Evolutionary conservation across 106 monocot genomes (phyloP).

Genomic region (Allium sativum): DNA sequence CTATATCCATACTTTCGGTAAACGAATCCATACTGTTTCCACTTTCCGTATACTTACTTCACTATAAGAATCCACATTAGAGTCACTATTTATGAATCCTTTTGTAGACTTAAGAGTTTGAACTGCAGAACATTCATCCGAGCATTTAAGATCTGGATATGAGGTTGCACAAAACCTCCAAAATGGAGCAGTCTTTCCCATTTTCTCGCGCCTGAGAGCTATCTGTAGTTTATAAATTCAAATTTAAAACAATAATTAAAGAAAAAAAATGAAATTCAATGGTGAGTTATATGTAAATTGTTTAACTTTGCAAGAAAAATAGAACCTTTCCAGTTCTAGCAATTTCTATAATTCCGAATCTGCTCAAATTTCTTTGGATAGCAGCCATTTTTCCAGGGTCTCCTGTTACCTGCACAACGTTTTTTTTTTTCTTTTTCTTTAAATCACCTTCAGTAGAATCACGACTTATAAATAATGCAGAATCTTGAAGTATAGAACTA

Average conservation of each 20-base stretch:
- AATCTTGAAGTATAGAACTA: neutral
- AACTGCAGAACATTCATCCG: constrained; percentile 8
- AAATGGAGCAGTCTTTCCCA: constrained; percentile 77
- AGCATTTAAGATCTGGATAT: constrained; percentile 72
- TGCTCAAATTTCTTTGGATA: constrained; percentile 62
- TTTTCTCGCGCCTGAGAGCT: constrained; percentile 83
- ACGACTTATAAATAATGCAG: no score
- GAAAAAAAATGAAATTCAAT: neutral
- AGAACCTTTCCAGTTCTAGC: constrained; percentile 93
- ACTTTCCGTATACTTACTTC: no score
- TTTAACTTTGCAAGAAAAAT: neutral
- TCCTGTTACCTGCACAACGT: constrained; percentile 57
- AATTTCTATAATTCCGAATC: constrained; percentile 93
- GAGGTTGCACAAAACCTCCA: constrained; percentile 94
- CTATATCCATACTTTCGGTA: no score
- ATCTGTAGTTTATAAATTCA: constrained; percentile 35
- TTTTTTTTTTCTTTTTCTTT: no score
- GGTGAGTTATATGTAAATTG: neutral
- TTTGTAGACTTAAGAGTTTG: constrained; percentile 21
- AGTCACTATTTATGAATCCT: constrained; percentile 11
- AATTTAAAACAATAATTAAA: neutral
- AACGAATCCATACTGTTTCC: no score
- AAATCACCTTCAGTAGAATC: no score
- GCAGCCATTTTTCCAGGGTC: constrained; percentile 94
- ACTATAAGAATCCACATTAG: constrained; percentile 25